Evolutionary conservation across 306 rosid genomes (phyloP).

Genomic region (Corylus heterophylla): DNA sequence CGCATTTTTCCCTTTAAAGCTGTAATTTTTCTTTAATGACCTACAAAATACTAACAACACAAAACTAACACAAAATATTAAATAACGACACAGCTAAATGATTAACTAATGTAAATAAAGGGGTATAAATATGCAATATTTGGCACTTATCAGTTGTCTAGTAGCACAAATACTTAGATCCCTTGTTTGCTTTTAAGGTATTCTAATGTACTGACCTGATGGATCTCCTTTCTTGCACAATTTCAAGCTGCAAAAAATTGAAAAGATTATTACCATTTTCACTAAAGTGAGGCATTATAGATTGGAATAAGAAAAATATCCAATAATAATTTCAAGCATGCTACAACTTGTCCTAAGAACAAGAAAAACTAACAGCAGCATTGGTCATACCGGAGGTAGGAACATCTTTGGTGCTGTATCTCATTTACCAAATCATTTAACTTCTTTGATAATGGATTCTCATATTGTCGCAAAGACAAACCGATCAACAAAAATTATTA

Average conservation of each 20-base stretch:
- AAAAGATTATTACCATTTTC: neutral
- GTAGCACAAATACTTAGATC: neutral
- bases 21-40: too few species aligned
- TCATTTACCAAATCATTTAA: slow-evolving; percentile 84
- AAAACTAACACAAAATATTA: too few species aligned
- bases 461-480: slow-evolving; percentile 62
- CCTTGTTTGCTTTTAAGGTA: neutral
- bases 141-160: too few species aligned
- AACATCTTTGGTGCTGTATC: slow-evolving; percentile 87
- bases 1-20: too few species aligned
- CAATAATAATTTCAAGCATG: neutral
- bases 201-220: slow-evolving; percentile 61
- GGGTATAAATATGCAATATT: too few species aligned
- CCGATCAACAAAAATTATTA: slow-evolving; percentile 37
- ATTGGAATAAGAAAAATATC: too few species aligned
- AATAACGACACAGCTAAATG: too few species aligned
- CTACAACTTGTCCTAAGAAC: neutral
- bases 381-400: slow-evolving; percentile 73
- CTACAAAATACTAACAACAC: too few species aligned
- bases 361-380: neutral
- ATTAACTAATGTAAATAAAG: too few species aligned
- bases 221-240: slow-evolving; percentile 94
- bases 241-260: slow-evolving; percentile 60
- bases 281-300: neutral
- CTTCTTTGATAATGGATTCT: slow-evolving; percentile 69